A percentile compares a stretch with the other conserved stretches of the same genome.
phyloP scores from a whole-genome alignment of 1,284 basidiomycete species.

The Moniliophthora roreri region DNA sequence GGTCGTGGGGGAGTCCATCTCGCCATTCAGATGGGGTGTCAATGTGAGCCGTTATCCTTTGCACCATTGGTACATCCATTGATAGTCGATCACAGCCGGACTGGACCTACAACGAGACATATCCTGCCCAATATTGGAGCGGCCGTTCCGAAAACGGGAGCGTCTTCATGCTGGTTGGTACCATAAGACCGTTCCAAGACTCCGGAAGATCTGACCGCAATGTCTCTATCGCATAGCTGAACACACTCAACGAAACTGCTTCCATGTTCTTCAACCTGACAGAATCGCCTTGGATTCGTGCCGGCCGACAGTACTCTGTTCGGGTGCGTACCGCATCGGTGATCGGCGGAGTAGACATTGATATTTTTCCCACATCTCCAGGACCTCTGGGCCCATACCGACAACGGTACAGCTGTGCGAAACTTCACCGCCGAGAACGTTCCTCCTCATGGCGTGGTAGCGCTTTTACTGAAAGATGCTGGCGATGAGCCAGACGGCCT shows the following conservation, averaged over 20 bases:
- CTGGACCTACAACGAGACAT: conserved; percentile 46
- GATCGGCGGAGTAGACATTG: neutral
- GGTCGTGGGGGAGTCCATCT: conserved; percentile 56
- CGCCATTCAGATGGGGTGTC: conserved; percentile 68
- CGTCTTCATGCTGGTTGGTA: conserved; percentile 53
- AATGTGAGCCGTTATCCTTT: conserved; percentile 38
- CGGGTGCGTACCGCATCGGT: conserved; percentile 39
- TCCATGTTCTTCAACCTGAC: conserved; percentile 64
- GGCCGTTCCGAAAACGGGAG: conserved; percentile 54
- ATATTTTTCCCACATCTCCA: conserved; percentile 22
- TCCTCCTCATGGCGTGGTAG: conserved; percentile 70
- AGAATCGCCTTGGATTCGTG: conserved; percentile 69
- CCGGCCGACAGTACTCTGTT: conserved; percentile 61
- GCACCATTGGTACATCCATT: neutral
- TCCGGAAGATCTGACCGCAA: neutral
- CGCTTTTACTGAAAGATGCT: conserved; percentile 61
- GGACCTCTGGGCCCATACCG: conserved; percentile 70
- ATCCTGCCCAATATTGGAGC: conserved; percentile 62
- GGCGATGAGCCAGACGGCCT: conserved; percentile 61
- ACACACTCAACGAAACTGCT: conserved; percentile 51
- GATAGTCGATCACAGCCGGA: conserved; percentile 37
- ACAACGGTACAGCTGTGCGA: conserved; percentile 65
- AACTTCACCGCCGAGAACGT: conserved; percentile 59
- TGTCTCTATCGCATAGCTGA: conserved; percentile 34
- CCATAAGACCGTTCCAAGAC: neutral